These are phyloP conservation scores for Gaultheria prostrata DNA, from an alignment of 148 eudicot species.

Conservation along the genomic window DNA sequence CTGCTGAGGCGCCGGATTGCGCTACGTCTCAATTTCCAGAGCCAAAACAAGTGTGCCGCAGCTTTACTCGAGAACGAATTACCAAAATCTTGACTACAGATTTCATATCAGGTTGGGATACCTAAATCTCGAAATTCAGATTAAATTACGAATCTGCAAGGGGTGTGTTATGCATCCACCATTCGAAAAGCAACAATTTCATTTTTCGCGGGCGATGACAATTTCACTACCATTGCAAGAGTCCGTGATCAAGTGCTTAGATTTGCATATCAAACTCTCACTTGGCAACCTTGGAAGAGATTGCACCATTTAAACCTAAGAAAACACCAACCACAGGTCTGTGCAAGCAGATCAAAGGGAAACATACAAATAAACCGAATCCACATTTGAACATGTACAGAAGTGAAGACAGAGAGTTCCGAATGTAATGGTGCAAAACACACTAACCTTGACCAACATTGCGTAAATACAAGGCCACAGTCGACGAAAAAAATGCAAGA, in stretches of 20 bases:
- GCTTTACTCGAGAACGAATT: too few species aligned
- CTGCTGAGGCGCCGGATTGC: too few species aligned
- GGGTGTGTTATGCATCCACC: too few species aligned
- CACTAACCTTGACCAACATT: neutral
- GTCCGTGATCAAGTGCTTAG: neutral
- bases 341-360: neutral
- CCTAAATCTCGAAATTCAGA: too few species aligned
- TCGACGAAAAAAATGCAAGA: neutral
- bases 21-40: too few species aligned
- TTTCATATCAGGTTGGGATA: too few species aligned
- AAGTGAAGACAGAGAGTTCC: neutral
- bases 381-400: neutral
- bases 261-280: neutral
- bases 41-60: too few species aligned
- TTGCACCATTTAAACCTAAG: neutral
- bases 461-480: neutral
- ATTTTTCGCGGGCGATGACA: too few species aligned
- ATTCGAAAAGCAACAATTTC: too few species aligned
- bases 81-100: too few species aligned
- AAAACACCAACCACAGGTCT: neutral
- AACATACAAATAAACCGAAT: neutral
- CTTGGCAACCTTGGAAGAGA: neutral
- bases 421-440: neutral
- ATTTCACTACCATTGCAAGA: too few species aligned
- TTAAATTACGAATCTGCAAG: too few species aligned